Evolutionary conservation across 2,329 filamentous ascomycete species (phyloP), one percentile per base, ranked within the genome.

Genomic region (Penicillium sp.): DNA sequence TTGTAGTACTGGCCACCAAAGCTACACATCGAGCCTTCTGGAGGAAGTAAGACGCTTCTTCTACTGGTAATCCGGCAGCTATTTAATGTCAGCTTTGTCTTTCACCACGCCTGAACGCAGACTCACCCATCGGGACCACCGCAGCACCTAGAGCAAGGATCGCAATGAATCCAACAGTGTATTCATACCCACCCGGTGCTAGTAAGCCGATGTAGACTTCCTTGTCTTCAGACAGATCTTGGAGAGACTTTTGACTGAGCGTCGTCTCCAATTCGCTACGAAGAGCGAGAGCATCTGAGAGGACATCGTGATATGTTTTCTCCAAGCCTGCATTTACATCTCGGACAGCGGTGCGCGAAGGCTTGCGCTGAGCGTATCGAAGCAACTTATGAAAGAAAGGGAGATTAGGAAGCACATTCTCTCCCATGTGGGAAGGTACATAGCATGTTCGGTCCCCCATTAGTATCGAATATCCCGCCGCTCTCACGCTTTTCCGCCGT

Each of bases 161-260:
- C 3, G 72, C 72, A 43, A 74, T 62, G 33, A 76, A 72, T 4
- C 68, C 73, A n/a, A 76, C 74, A 1, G 72, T 67, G 42, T 76
- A 77, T 48, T 77, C 74, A 64, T 76, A 77, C 0, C 75, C 75
- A 19, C 74, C 74, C 0, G 73, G 73, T 0, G 71, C 73, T 7
- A 77, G 51, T 14, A 77, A 26, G 19, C 70, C 73, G 57, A 76
- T 69, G 59, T 69, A 75, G 11, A 76, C 71, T 52, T 76, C 74
- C n/a, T 69, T 60, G 22, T 72, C 70, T 8, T 64, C 53, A 3
- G 59, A 52, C 14, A 77, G 55, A 13, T 71, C 66, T 2, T 61
- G 57, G 33, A 65, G 63, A 7, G 61, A 63, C 26, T 70, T 57
- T 28, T 42, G 16, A 22, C 54, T 58, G 6, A 71, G 55, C 4